Evolutionary conservation across 441 rosid species (phyloP), one percentile per base, ranked within the genome.

Genomic region (Pelargonium myrrhifolium): DNA sequence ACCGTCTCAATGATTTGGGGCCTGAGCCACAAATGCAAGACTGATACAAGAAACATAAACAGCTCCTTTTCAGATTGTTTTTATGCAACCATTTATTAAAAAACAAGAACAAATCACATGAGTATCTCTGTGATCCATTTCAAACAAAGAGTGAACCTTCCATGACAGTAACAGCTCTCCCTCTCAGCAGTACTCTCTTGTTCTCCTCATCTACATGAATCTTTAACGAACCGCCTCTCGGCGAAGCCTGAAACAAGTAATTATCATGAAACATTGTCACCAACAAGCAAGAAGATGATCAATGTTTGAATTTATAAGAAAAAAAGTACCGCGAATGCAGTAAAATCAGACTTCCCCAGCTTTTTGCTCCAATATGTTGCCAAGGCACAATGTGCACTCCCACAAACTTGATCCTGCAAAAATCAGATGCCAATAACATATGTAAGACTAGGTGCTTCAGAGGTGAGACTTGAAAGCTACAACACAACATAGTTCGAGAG

Each of bases 331-430:
- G 76, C 81, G 78, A 76, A 81, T 39, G 89, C 95, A 66, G 73
- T 20, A 21, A 87, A 74, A 65, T 89, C 84, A 12, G 65, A 75
- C 45, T 91, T 89, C 45, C 88, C 81, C 65, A 89, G 79, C 78
- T 86, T 87, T 66, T 80, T 76, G 69, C 83, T 76, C 96, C 90
- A 92, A 68, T 85, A 88, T 12, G 78, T 69, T 61, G 85, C 90
- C 65, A 92, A 69, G 47, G 86, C 84, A 82, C 96, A 88, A 68
- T 88, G 85, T 37, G 90, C 96, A 76, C 91, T 85, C 49, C 96
- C 95, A 71, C 84, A 75, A 37, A 88, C 88, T 60, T 90, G 95
- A 79, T 87, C 93, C 93, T 89, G 82, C 59, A 76, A 47, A 68
- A 65, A 42, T n/a, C n/a, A n/a, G n/a, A n/a, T n/a, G n/a, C n/a